Conservation (phyloP, 495 filamentous ascomycete species). For the Oidiodendron maius region DNA sequence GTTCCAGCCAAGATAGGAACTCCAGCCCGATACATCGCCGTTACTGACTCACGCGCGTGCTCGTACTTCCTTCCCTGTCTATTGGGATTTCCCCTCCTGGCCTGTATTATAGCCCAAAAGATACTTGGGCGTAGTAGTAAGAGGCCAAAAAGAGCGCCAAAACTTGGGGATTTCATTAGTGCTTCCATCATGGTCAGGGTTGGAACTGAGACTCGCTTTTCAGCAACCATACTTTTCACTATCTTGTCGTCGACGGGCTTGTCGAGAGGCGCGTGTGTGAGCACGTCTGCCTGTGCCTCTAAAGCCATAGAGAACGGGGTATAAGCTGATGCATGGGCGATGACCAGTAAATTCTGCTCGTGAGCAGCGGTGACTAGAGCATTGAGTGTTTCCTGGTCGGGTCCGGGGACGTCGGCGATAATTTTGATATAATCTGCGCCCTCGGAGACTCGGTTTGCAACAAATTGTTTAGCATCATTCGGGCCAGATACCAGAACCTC, state of each 20-base stretch:
- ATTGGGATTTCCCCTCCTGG: too few relatives aligned
- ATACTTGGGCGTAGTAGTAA: too few relatives aligned
- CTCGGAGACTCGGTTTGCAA: constrained; percentile 27
- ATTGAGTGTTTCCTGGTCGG: constrained; percentile 24
- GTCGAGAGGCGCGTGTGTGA: constrained; percentile 33
- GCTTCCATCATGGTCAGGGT: constrained; percentile 26
- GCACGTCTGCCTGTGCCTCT: constrained; percentile 21
- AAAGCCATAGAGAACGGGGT: constrained; percentile 22
- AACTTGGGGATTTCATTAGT: constrained; percentile 16
- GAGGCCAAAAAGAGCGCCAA: too few relatives aligned
- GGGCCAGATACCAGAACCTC: constrained; percentile 18
- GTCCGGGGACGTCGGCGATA: constrained; percentile 26
- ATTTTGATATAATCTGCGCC: constrained; percentile 38
- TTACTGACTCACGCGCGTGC: constrained; percentile 21
- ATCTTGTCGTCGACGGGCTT: constrained; percentile 16
- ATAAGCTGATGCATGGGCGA: constrained; percentile 25
- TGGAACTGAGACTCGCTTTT: constrained; percentile 22
- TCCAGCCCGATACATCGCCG: constrained; percentile 21
- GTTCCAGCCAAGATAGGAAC: constrained; percentile 31
- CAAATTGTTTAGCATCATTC: constrained; percentile 25
- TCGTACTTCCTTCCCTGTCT: constrained; percentile 23
- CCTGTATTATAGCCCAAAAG: too few relatives aligned
- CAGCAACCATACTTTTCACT: constrained; percentile 15
- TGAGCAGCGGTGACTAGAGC: constrained; percentile 22
- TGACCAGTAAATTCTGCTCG: constrained; percentile 18